Percentiles rank a stretch among this genome's conserved stretches.
Evolutionary conservation across 768 basidiomycete genomes (phyloP).

Genomic region (Amyloporia xantha): DNA sequence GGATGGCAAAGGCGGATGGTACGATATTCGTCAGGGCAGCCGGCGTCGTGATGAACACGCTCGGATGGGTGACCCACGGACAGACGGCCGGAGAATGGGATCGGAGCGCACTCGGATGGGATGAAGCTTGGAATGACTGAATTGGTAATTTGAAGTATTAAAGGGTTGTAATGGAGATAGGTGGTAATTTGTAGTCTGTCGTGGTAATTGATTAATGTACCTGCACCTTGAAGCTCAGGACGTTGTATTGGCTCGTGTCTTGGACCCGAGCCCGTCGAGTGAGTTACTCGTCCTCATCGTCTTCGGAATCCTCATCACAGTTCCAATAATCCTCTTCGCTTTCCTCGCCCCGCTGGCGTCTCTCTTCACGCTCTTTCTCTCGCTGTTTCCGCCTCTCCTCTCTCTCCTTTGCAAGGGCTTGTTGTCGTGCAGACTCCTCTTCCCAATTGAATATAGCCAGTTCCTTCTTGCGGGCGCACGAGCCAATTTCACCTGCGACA

Average conservation of each 20-base stretch:
- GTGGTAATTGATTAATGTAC: background rate
- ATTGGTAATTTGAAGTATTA: too few relatives aligned
- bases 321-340: too few relatives aligned
- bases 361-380: too few relatives aligned
- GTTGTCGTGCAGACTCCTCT: constrained; percentile 10
- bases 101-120: constrained; percentile 51
- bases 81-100: constrained; percentile 48
- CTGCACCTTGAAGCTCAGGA: background rate
- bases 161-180: background rate
- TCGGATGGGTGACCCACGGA: constrained; percentile 52
- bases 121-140: constrained; percentile 44
- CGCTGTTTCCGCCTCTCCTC: too few relatives aligned
- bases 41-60: constrained; percentile 45
- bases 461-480: constrained; percentile 15
- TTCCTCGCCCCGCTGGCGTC: too few relatives aligned
- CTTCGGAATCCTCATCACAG: too few relatives aligned
- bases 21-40: constrained; percentile 52
- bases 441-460: constrained; percentile 19
- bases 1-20: constrained; percentile 42
- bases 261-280: background rate
- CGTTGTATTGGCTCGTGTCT: background rate
- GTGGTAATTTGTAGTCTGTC: background rate
- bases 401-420: too few relatives aligned
- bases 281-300: background rate
- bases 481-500: constrained; percentile 19